Evolutionary conservation across 495 filamentous ascomycete species (phyloP), one percentile per base, ranked within the genome.

Genomic region (Bryoglossum gracile): DNA sequence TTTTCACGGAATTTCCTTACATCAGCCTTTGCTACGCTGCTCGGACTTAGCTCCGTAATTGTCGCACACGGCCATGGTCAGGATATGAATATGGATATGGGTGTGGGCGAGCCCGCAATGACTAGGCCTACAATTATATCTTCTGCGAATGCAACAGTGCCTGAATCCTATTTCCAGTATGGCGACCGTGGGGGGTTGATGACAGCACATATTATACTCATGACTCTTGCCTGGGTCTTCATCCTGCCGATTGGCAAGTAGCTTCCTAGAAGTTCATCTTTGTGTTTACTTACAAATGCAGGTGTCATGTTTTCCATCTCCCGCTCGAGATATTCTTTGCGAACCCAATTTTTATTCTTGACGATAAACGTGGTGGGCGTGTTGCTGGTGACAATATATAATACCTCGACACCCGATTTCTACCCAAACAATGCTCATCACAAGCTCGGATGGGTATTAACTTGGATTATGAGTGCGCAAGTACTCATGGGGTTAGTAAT

Each of bases 361-460:
- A 63, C 77, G 8, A 60, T 80, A 22, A 91, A 95, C 64, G 81
- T 70, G 3, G 56, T 84, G 13, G 89, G 84, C 30, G 55, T 94
- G 44, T 60, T 94, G 19, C 58, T 89, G 32, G 84, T 80, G 2
- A 76, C 82, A 45, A 70, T 92, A 16, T 95, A 95, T 68, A 87
- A 90, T 62, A 72, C 72, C 54, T 80, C 77, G 39, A 95, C 89
- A 0, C 89, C 89, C 2, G 87, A 95, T 62, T 68, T 98, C 16
- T 97, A 96, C 61, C 77, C 81, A 42, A 84, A 87, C 60, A 94
- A 95, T 60, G 77, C 84, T 4, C 94, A 97, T 62, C 82, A 88
- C 66, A 89, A 84, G 65, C 73, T 92, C 40, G 92, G 92, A 25
- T 97, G 92, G 92, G 70, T 86, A 32, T 73, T 84, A 24, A 90